These are phyloP conservation scores for Oryza glaberrima DNA, from an alignment of 176 grass and related monocot species.

Conservation along the genomic window DNA sequence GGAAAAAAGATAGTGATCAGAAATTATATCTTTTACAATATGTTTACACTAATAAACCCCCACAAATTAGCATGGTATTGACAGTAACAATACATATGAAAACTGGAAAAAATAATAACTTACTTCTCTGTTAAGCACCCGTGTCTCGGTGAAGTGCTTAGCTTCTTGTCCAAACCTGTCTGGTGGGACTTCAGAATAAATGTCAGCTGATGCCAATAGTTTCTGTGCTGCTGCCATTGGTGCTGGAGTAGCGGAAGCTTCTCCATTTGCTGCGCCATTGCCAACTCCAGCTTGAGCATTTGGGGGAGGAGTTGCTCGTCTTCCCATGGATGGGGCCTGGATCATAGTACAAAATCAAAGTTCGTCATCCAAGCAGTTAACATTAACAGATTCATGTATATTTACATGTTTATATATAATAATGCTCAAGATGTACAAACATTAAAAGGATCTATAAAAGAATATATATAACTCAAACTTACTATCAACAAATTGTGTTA, in stretches of 20 bases:
- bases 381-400: neutral
- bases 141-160: constrained; percentile 89
- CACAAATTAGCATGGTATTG: neutral
- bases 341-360: neutral
- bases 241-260: constrained; percentile 49
- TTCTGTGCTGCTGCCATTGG: constrained; percentile 83
- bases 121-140: constrained; percentile 93
- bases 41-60: constrained; percentile 15
- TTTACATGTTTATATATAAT: neutral
- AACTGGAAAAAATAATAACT: neutral
- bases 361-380: neutral
- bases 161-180: constrained; percentile 91
- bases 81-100: neutral
- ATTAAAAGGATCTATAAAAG: neutral
- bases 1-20: neutral
- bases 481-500: neutral
- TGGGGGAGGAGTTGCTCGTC: constrained; percentile 44
- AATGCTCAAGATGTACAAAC: neutral
- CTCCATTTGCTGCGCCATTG: constrained; percentile 61
- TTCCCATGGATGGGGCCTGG: constrained; percentile 92
- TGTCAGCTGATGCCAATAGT: constrained; percentile 62
- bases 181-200: constrained; percentile 65
- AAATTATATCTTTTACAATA: neutral
- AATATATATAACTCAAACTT: neutral
- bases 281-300: constrained; percentile 49